Base-by-base conservation (phyloP, 257 asterid species). In the Penstemon davidsonii region DNA sequence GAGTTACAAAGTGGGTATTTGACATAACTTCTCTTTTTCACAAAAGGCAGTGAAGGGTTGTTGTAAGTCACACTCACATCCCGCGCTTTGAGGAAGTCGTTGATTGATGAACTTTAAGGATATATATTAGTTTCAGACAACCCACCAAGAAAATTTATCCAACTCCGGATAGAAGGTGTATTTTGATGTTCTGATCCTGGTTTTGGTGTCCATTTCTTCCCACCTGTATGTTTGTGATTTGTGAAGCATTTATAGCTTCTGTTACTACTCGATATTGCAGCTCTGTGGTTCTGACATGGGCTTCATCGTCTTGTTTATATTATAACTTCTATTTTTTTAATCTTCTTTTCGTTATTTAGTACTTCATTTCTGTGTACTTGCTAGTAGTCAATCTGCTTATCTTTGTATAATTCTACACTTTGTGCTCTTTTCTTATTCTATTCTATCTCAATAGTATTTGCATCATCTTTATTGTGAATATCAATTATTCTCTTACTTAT, bases 141-240 rank as follows among this genome's bases (percentile, higher is more conserved):
- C 56, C 41, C 39, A 25, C 41, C 50, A 50, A 41, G 15, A 60
- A 55, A 50, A 54, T 61, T 73, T 60, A 43, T 38, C 40, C 56
- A n/a, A 42, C n/a, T 39, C 62, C 54, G 11, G 6, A 44, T 13
- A 7, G 68, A 45, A 53, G 45, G 38, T 38, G 42, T n/a, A 13
- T 40, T 63, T 11, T 66, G 62, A 45, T 50, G 57, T 66, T 42
- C 58, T 54, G 11, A 25, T 7, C 69, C 55, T 57, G 37, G 33
- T 25, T 25, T 25, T 25, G 33, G 33, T 25, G 33, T 25, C 33
- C 33, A 25, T 25, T 25, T 25, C 33, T 64, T 60, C 39, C 46
- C 50, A 60, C 39, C 43, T 58, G 41, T 56, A 40, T 44, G 57
- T 12, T 54, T 13, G 19, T 50, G 3, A 41, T 12, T 54, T 13